Evolutionary conservation across 495 filamentous ascomycete species (phyloP), one percentile per base, ranked within the genome.

Genomic region (Echria macrotheca): DNA sequence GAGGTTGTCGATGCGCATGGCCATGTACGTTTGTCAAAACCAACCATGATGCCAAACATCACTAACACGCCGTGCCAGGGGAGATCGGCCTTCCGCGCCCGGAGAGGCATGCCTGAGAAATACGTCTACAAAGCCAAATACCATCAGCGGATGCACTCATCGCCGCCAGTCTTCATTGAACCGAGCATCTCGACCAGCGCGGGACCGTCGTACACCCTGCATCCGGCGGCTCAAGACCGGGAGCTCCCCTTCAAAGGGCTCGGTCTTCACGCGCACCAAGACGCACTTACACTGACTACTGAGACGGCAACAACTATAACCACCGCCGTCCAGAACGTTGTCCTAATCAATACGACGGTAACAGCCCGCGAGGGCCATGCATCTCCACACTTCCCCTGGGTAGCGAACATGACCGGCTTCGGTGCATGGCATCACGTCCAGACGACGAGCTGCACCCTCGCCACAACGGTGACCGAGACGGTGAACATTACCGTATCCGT

Each of bases 381-480:
- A 11, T 14, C 15, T 31, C 11, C 21, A 12, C 12, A 4, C 28
- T 8, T 12, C 24, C 10, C n/a, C 21, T 33, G 28, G 11, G 14
- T 7, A 23, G 17, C 21, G 19, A 46, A 46, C 44, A 31, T 17
- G 12, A 46, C 44, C 14, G 18, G 19, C 17, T 23, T 17, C 26
- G 18, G 28, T 19, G 26, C 0, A 8, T 21, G 28, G n/a, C n/a
- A n/a, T n/a, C 21, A 24, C 18, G 12, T 5, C 9, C 14, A 14
- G 44, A 19, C 43, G n/a, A 6, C 43, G 17, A 52, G 40, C 19
- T 50, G 44, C 40, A 24, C 29, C 9, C 47, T 32, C 14, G 33
- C 49, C 21, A 55, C 46, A 11, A 63, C 53, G 15, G 22, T 63
- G 1, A 63, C 57, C 9, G 38, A 53, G 25, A 60, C 45, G 17